These are phyloP conservation scores for Hyaloscypha hepaticicola DNA, from an alignment of 495 filamentous ascomycete species.

Conservation along the genomic window DNA sequence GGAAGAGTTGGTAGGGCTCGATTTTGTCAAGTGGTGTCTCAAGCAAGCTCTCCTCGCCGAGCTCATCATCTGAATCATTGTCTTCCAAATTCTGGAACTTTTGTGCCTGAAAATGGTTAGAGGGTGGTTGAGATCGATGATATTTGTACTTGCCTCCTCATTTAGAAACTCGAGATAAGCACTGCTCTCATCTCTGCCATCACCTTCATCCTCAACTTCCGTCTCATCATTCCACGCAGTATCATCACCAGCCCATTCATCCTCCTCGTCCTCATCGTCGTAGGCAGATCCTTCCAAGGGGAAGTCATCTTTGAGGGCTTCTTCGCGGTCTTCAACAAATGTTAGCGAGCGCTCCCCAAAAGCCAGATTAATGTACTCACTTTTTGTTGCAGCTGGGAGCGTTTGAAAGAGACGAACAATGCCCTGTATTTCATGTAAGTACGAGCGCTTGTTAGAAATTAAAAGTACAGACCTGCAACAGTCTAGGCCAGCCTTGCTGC, in stretches of 20 bases:
- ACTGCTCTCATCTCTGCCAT: constrained; percentile 83
- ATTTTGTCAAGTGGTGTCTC: constrained; percentile 93
- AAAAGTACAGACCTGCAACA: constrained; percentile 35
- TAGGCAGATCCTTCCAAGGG: constrained; percentile 65
- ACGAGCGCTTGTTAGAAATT: not conserved
- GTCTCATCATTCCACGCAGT: constrained; percentile 70
- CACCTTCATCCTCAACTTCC: constrained; percentile 53
- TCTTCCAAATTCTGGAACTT: constrained; percentile 70
- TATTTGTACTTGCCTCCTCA: constrained; percentile 62
- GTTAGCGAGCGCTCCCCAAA: not conserved
- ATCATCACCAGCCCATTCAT: constrained; percentile 63
- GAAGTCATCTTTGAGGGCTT: constrained; percentile 89
- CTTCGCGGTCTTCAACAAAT: constrained; percentile 67
- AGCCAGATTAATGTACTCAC: constrained; percentile 45
- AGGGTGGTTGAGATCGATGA: not conserved
- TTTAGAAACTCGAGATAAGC: constrained; percentile 96
- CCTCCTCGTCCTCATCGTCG: constrained; percentile 71
- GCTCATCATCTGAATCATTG: constrained; percentile 76
- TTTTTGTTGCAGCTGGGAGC: constrained; percentile 80
- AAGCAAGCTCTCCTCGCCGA: constrained; percentile 88
- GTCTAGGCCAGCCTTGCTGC: constrained; percentile 93
- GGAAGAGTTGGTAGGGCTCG: constrained; percentile 89
- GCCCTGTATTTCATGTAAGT: constrained; percentile 59
- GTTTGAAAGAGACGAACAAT: constrained; percentile 90
- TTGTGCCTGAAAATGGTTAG: constrained; percentile 59